Evolutionary conservation across 371 early-diverging fungal genomes (phyloP), one percentile per base, ranked within the genome.

Genomic region (Funneliformis caledonium): DNA sequence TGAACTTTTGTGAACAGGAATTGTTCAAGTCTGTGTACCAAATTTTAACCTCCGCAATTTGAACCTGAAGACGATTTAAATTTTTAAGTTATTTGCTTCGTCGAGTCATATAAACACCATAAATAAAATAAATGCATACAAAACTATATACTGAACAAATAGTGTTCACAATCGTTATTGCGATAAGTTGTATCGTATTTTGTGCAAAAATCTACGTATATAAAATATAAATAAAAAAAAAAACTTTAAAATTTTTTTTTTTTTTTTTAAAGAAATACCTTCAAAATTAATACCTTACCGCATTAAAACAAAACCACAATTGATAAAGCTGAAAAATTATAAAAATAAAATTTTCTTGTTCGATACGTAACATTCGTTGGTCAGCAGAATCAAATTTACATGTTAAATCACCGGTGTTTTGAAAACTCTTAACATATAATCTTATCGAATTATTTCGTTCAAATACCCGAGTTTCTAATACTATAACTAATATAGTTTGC

Each of bases 131-230:
- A 22, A 42, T 45, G 47, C 76, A 52, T 67, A 78, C 78, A 31
- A 78, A 50, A 11, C 78, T 67, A 78, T 59, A 67, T 48, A 65
- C 14, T 16, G 78, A 48, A 78, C 67, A 78, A 67, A 64, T 11
- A 22, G 14, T 37, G 52, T 78, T 78, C 43, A 78, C 67, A 9
- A 37, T 9, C 11, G 67, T 26, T 10, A 78, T 64, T 42, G 68
- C 42, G 9, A 78, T 11, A 11, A 78, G 43, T 78, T 78, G 78
- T 10, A 67, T 78, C 4, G 78, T 67, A 67, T 78, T 78, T 78
- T 78, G 68, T 19, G 65, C 50, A 43, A 67, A 68, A 33, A 78
- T 45, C 76, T 76, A 47, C 11, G 12, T 26, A 26, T 26, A 26
- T 26, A 26, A n/a, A 70, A 26, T 42, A 11, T 16, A 69, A 19